A percentile compares a stretch with the other conserved stretches of the same genome.
phyloP scores from a whole-genome alignment of 371 early-diverging fungal genomes.

The Mortierella sp. region DNA sequence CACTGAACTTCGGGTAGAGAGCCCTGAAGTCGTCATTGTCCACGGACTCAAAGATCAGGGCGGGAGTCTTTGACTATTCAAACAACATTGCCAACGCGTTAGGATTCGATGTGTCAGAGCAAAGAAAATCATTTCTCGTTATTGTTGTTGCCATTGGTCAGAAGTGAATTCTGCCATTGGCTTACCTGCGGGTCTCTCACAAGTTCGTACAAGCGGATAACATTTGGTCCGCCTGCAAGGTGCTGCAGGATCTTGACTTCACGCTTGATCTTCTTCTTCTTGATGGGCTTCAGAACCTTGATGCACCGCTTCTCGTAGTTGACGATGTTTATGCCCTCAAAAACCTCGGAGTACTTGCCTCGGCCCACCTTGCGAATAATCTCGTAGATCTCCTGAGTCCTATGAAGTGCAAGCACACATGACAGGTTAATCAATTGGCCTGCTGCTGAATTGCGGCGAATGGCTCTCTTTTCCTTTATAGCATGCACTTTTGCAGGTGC shows the following conservation, averaged over 20 bases:
- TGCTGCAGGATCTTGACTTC: slow-evolving; percentile 99
- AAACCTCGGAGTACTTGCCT: slow-evolving; percentile 99
- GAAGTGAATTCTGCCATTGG: neutral
- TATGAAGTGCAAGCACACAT: slow-evolving; percentile 32
- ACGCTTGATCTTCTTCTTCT: slow-evolving; percentile 98
- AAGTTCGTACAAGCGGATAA: slow-evolving; percentile 93
- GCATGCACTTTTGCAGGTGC: no score
- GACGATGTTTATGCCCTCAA: slow-evolving; percentile 92
- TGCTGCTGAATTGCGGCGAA: no score
- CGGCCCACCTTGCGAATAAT: slow-evolving; percentile 96
- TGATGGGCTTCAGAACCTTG: slow-evolving; percentile 99
- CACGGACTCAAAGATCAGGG: slow-evolving; percentile 97
- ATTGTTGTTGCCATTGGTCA: neutral
- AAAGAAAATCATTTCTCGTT: neutral
- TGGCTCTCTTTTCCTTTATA: no score
- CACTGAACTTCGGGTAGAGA: slow-evolving; percentile 80
- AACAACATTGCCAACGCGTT: neutral
- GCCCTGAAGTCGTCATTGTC: slow-evolving; percentile 82
- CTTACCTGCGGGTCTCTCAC: slow-evolving; percentile 92
- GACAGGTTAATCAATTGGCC: neutral
- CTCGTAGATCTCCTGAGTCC: slow-evolving; percentile 94
- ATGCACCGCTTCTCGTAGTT: slow-evolving; percentile 89
- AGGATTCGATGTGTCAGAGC: neutral
- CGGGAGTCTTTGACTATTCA: slow-evolving; percentile 88
- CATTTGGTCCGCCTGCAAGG: slow-evolving; percentile 93